Evolutionary conservation across 345 rosid genomes (phyloP).

Genomic region (Melaleuca alternifolia): DNA sequence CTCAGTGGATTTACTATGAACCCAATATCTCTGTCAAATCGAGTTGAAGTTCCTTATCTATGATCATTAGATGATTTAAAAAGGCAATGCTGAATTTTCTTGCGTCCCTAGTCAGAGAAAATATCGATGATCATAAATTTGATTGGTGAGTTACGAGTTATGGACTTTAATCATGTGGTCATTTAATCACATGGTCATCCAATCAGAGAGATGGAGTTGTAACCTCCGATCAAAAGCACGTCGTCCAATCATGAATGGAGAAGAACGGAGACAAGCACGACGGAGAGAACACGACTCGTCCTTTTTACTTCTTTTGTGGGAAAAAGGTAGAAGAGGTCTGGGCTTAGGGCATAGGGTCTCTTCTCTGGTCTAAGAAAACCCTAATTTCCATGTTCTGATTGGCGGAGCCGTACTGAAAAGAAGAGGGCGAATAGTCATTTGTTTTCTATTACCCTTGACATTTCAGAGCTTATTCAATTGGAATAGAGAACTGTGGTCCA

Average conservation of each 20-base stretch:
- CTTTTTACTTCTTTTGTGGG: background rate
- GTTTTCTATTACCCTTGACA: background rate
- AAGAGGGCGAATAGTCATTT: background rate
- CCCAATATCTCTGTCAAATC: background rate
- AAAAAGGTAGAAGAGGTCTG: background rate
- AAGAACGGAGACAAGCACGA: background rate
- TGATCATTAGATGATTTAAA: background rate
- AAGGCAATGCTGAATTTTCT: background rate
- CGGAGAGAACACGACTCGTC: background rate
- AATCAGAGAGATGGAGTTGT: background rate
- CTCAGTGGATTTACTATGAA: background rate
- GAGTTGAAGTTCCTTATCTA: background rate
- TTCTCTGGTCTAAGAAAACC: background rate
- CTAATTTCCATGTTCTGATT: background rate
- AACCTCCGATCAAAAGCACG: background rate
- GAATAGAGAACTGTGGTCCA: background rate
- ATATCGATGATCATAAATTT: background rate
- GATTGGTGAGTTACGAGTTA: background rate
- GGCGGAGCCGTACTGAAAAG: background rate
- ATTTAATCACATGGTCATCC: too few species aligned
- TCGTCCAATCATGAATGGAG: background rate
- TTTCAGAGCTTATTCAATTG: background rate
- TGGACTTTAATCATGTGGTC: rapidly evolving
- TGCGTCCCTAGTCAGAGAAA: background rate
- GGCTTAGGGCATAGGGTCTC: background rate